Percentiles rank a stretch among this genome's conserved stretches.
phyloP scores from a whole-genome alignment of 2,329 filamentous ascomycete species.

The Cordyceps farinosa region DNA sequence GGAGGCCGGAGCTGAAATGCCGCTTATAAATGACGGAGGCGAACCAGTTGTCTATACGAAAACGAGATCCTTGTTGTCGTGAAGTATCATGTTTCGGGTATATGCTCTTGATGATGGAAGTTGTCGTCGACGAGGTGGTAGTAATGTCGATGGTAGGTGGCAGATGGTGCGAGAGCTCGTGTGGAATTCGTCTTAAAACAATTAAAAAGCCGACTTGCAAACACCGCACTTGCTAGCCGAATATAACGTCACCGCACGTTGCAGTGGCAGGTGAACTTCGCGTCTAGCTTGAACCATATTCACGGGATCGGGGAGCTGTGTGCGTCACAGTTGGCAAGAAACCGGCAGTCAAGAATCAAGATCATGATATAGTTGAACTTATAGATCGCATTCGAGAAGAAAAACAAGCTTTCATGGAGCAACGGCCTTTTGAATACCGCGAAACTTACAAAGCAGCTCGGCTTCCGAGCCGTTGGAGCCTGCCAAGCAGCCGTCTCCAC shows the following conservation, averaged over 20 bases:
- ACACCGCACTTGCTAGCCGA: not conserved
- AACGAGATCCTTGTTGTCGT: not conserved
- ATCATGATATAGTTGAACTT: not conserved
- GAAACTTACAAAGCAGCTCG: not conserved
- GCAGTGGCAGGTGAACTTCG: not conserved
- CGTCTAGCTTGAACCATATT: not conserved
- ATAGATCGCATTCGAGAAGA: not conserved
- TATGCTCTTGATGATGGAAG: not conserved
- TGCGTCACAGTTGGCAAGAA: constrained; percentile 1
- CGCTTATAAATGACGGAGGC: not conserved
- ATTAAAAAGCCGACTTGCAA: constrained; percentile 3
- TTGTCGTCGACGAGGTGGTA: no score
- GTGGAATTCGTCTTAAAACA: not conserved
- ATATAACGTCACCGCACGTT: not conserved
- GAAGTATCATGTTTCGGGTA: not conserved
- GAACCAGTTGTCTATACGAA: not conserved
- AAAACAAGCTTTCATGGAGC: not conserved
- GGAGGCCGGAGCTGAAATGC: not conserved
- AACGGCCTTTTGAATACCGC: not conserved
- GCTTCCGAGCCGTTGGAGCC: constrained; percentile 11
- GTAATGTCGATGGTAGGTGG: not conserved
- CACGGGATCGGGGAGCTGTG: not conserved
- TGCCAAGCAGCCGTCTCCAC: not conserved
- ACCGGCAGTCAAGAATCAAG: not conserved
- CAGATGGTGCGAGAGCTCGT: not conserved